These are phyloP conservation scores for Rhinocladiella mackenziei DNA, from an alignment of 2,329 filamentous ascomycete species.

Conservation along the genomic window DNA sequence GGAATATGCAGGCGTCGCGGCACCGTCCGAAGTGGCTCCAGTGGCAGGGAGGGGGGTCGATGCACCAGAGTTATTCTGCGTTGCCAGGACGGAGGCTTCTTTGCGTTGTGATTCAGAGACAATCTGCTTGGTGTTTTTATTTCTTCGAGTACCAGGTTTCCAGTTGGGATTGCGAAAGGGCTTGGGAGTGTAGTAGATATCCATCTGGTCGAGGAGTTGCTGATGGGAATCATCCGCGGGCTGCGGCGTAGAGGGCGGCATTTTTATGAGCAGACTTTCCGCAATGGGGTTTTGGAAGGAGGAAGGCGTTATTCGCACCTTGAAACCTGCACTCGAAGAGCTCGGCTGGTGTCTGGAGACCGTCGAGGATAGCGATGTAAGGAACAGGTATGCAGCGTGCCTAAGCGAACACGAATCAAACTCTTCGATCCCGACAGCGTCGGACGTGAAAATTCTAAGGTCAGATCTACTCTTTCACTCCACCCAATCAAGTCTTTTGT, in stretches of 20 bases:
- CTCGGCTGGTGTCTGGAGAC: too few species aligned
- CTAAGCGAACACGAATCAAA: too few species aligned
- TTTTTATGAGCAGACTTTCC: too few species aligned
- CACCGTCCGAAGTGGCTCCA: slow-evolving; percentile 40
- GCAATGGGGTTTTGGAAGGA: too few species aligned
- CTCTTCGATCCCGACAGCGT: too few species aligned
- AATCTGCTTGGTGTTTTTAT: slow-evolving; percentile 98
- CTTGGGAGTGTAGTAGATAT: slow-evolving; percentile 81
- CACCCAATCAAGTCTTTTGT: too few species aligned
- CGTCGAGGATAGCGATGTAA: too few species aligned
- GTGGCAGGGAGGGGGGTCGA: slow-evolving; percentile 58
- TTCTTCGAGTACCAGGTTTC: slow-evolving; percentile 90
- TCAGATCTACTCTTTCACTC: too few species aligned
- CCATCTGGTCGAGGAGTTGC: slow-evolving; percentile 81
- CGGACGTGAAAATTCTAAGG: too few species aligned
- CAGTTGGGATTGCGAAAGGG: slow-evolving; percentile 86
- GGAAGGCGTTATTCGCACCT: too few species aligned
- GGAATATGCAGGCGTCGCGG: slow-evolving; percentile 35
- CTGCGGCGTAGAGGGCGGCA: slow-evolving; percentile 57
- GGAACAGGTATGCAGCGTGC: too few species aligned
- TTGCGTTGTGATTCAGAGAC: slow-evolving; percentile 81
- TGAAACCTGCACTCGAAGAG: too few species aligned
- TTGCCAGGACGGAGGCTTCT: slow-evolving; percentile 83
- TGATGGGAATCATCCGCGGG: slow-evolving; percentile 73
- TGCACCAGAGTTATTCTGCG: slow-evolving; percentile 74